Evolutionary conservation across 2,329 filamentous ascomycete genomes (phyloP).

Genomic region (Ambrosiella cleistominuta): DNA sequence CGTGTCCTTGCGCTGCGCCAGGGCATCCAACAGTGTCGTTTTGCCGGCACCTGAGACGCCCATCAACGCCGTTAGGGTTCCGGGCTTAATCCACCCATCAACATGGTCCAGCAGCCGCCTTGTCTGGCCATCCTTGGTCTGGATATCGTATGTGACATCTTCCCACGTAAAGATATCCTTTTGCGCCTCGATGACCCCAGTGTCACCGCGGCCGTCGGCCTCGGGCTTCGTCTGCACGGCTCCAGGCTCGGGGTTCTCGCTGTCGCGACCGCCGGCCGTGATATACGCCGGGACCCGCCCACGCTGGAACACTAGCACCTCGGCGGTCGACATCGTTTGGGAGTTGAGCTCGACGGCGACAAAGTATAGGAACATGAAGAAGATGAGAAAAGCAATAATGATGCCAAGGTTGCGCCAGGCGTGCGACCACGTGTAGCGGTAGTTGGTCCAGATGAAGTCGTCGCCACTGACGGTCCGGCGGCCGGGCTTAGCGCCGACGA

Average conservation of each 20-base stretch:
- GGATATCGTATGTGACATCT: conserved; percentile 51
- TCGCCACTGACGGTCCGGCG: conserved; percentile 40
- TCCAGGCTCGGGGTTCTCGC: conserved; percentile 18
- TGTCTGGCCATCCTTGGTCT: conserved; percentile 52
- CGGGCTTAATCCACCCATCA: conserved; percentile 86
- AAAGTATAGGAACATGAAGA: conserved; percentile 48
- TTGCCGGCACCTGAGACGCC: conserved; percentile 87
- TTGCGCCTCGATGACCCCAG: conserved; percentile 23
- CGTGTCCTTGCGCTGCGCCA: conserved; percentile 75
- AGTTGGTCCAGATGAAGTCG: conserved; percentile 37
- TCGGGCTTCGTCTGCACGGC: conserved; percentile 13
- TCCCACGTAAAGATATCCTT: conserved; percentile 59
- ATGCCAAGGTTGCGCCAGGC: conserved; percentile 56
- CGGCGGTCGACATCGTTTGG: conserved; percentile 42
- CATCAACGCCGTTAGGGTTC: conserved; percentile 79
- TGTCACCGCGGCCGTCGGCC: conserved; percentile 14
- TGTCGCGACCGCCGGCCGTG: conserved; percentile 17
- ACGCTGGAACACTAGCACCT: conserved; percentile 49
- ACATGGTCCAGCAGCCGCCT: conserved; percentile 69
- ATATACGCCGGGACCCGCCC: conserved; percentile 32
- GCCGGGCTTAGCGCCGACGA: conserved; percentile 37
- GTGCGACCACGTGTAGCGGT: conserved; percentile 37
- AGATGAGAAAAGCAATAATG: conserved; percentile 43
- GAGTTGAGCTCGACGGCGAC: conserved; percentile 48
- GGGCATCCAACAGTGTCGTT: conserved; percentile 71